Conservation (phyloP, 805 yeast species). For the Komagataella kurtzmanii region DNA sequence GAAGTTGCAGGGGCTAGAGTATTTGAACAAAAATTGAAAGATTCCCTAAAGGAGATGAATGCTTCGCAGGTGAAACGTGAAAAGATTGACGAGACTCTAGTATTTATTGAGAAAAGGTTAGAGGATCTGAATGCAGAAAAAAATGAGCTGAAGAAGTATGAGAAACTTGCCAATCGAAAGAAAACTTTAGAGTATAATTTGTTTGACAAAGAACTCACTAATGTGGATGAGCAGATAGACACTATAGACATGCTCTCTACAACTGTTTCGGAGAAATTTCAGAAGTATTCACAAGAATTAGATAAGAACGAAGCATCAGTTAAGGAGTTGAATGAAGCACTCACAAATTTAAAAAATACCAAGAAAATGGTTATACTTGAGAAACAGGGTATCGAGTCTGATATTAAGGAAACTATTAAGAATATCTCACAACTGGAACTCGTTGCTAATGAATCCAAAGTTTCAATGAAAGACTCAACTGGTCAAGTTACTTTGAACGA, state of each 20-base stretch:
- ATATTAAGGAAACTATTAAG: conserved; percentile 33
- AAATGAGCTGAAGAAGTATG: conserved; percentile 58
- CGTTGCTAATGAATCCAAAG: conserved; percentile 26
- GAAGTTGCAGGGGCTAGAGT: conserved; percentile 94
- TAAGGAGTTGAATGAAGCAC: conserved; percentile 26
- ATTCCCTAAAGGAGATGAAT: conserved; percentile 68
- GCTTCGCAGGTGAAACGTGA: conserved; percentile 56
- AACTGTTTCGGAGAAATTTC: conserved; percentile 35
- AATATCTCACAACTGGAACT: conserved; percentile 36
- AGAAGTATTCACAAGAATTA: conserved; percentile 37
- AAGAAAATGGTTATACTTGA: conserved; percentile 43
- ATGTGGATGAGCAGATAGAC: conserved; percentile 46
- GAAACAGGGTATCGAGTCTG: conserved; percentile 34
- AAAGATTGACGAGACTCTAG: conserved; percentile 62
- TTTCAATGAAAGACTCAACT: conserved; percentile 17
- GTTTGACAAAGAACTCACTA: conserved; percentile 62
- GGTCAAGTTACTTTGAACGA: conserved; percentile 16
- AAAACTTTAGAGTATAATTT: conserved; percentile 65
- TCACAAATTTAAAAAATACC: conserved; percentile 32
- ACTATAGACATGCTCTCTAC: conserved; percentile 45
- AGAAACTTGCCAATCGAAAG: conserved; percentile 49
- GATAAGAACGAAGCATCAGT: conserved; percentile 47
- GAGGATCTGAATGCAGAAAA: conserved; percentile 73
- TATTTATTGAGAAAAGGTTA: conserved; percentile 56
- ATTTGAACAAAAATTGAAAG: conserved; percentile 70